Evolutionary conservation across 441 rosid species (phyloP).

Genomic region (Eruca vesicaria): DNA sequence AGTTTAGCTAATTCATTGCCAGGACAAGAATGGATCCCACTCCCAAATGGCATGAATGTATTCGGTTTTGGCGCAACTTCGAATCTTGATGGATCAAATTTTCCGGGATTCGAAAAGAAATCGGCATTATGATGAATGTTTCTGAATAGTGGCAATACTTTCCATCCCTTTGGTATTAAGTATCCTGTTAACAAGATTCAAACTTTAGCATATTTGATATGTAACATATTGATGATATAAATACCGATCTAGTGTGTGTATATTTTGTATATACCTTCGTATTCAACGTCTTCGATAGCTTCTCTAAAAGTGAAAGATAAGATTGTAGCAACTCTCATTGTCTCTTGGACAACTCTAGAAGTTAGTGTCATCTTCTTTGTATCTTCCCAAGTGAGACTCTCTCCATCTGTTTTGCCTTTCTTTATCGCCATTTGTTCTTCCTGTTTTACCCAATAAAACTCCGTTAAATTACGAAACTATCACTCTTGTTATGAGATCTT

Average conservation of each 20-base stretch:
- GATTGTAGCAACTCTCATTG: constrained; percentile 43
- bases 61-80: constrained; percentile 41
- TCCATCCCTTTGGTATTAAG: constrained; percentile 66
- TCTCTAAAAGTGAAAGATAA: constrained; percentile 47
- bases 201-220: not conserved
- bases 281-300: constrained; percentile 49
- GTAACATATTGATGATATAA: not conserved
- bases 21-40: constrained; percentile 49
- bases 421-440: constrained; percentile 39
- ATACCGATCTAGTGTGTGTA: not conserved
- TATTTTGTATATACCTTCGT: constrained; percentile 35
- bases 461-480: constrained; percentile 25
- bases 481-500: constrained; percentile 11
- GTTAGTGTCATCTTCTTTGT: constrained; percentile 48
- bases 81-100: constrained; percentile 61
- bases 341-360: constrained; percentile 41
- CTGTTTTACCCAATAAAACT: constrained; percentile 18
- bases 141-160: constrained; percentile 59
- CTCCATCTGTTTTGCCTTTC: constrained; percentile 33
- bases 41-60: constrained; percentile 55
- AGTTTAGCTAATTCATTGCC: constrained; percentile 59
- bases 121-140: constrained; percentile 52
- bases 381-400: constrained; percentile 39
- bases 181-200: constrained; percentile 32
- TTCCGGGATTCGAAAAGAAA: constrained; percentile 43